phyloP scores from a whole-genome alignment of 345 rosid genomes.

The Noccaea caerulescens region DNA sequence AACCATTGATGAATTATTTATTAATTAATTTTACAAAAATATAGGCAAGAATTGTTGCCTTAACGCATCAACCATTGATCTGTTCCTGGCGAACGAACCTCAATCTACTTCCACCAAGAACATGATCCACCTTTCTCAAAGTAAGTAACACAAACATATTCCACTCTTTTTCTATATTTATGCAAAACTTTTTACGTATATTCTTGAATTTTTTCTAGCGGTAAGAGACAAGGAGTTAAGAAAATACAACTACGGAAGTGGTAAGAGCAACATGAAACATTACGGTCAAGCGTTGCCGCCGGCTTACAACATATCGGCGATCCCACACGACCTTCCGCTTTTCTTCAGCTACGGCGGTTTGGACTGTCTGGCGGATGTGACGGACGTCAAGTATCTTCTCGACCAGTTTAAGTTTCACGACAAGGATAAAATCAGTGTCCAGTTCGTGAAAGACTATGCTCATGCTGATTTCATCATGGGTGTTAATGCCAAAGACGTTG shows the following conservation, averaged over 20 bases:
- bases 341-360: constrained; percentile 78
- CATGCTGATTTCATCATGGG: constrained; percentile 95
- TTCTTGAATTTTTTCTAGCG: constrained; percentile 46
- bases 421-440: constrained; percentile 60
- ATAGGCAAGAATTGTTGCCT: constrained; percentile 89
- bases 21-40: neutral
- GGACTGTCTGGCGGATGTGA: constrained; percentile 68
- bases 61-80: constrained; percentile 63
- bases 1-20: neutral
- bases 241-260: constrained; percentile 75
- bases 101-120: constrained; percentile 85
- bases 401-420: constrained; percentile 72
- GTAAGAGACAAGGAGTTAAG: constrained; percentile 65
- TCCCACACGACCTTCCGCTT: constrained; percentile 66
- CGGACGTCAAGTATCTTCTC: constrained; percentile 63
- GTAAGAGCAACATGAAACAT: constrained; percentile 52
- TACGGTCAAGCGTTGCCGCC: constrained; percentile 74
- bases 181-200: no score
- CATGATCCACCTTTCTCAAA: constrained; percentile 85
- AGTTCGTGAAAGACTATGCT: constrained; percentile 67
- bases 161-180: neutral
- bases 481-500: constrained; percentile 73
- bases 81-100: constrained; percentile 66
- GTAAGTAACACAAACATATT: constrained; percentile 48
- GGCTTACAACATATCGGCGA: constrained; percentile 71